These are phyloP conservation scores for Piloderma croceum DNA, from an alignment of 768 basidiomycete species.

Conservation along the genomic window DNA sequence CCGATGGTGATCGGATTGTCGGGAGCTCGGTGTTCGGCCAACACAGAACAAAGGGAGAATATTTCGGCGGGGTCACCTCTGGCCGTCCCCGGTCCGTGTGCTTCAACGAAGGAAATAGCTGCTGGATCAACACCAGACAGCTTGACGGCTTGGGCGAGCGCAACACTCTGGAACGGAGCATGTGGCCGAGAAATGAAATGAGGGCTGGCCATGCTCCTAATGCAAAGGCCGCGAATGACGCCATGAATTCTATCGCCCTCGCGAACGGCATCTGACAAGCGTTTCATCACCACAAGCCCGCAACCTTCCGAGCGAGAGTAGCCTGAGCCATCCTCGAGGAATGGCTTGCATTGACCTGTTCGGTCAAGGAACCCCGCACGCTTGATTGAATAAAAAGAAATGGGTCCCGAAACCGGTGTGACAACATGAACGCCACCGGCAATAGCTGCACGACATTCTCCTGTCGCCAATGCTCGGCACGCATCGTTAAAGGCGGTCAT, in stretches of 20 bases:
- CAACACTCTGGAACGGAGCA: conserved; percentile 47
- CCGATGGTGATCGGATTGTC: conserved; percentile 57
- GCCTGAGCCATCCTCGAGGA: conserved; percentile 68
- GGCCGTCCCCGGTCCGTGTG: conserved; percentile 71
- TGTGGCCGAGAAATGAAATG: conserved; percentile 73
- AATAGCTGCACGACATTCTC: conserved; percentile 65
- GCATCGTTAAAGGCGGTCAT: conserved; percentile 64
- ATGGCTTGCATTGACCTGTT: conserved; percentile 63
- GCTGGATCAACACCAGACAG: conserved; percentile 40
- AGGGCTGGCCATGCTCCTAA: conserved; percentile 65
- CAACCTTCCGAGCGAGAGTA: conserved; percentile 71
- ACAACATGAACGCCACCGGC: conserved; percentile 74
- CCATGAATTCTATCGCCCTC: conserved; percentile 67
- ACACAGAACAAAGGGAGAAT: conserved; percentile 52
- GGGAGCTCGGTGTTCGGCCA: conserved; percentile 36
- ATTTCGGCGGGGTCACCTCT: conserved; percentile 66
- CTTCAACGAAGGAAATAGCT: conserved; percentile 60
- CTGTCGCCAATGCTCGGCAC: conserved; percentile 53
- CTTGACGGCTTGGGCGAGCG: conserved; percentile 46
- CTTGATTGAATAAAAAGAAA: conserved; percentile 40
- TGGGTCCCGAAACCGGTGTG: conserved; percentile 60
- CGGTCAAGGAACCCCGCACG: conserved; percentile 63
- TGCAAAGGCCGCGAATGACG: conserved; percentile 62
- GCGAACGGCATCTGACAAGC: conserved; percentile 55
- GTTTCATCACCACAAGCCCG: conserved; percentile 66